Percentiles rank a stretch among this genome's conserved stretches.
Evolutionary conservation across 2,329 filamentous ascomycete genomes (phyloP).

Genomic region (Cladosporium sp.): DNA sequence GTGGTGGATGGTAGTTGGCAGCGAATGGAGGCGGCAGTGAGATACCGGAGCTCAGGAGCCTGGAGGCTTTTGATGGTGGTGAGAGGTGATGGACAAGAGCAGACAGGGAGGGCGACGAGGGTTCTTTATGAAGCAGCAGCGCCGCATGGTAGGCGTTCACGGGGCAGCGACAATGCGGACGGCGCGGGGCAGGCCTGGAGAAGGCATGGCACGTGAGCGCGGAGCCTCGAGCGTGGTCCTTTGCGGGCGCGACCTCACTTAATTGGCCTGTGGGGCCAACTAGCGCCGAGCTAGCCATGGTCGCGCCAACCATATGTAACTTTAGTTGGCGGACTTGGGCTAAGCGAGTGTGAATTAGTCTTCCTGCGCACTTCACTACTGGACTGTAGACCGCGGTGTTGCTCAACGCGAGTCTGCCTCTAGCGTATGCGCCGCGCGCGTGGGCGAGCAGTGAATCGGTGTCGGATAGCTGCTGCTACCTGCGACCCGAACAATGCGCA

Average conservation of each 20-base stretch:
- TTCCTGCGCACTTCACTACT: slow-evolving; percentile 3
- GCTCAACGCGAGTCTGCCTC: not conserved
- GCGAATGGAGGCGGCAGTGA: slow-evolving; percentile 2
- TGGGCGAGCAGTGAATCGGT: too few species aligned
- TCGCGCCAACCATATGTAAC: too few species aligned
- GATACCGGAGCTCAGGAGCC: not conserved
- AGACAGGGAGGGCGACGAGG: slow-evolving; percentile 3
- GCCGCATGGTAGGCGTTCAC: slow-evolving; percentile 4
- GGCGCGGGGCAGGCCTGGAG: slow-evolving; percentile 7
- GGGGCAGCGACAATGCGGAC: slow-evolving; percentile 9
- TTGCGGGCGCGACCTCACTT: not conserved
- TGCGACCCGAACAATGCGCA: too few species aligned
- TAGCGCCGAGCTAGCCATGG: slow-evolving; percentile 6
- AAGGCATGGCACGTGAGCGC: slow-evolving; percentile 10
- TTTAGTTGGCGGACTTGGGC: too few species aligned
- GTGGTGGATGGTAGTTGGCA: not conserved
- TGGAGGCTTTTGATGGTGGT: not conserved
- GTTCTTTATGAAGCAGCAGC: slow-evolving; percentile 8
- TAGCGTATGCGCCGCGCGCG: too few species aligned
- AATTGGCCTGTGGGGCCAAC: slow-evolving; percentile 7
- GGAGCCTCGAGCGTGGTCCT: not conserved
- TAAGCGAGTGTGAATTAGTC: slow-evolving; percentile 4
- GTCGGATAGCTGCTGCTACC: too few species aligned
- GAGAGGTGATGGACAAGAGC: not conserved
- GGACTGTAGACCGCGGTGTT: too few species aligned